Evolutionary conservation across 2,329 filamentous ascomycete genomes (phyloP).

Genomic region (Clonostachys solani): DNA sequence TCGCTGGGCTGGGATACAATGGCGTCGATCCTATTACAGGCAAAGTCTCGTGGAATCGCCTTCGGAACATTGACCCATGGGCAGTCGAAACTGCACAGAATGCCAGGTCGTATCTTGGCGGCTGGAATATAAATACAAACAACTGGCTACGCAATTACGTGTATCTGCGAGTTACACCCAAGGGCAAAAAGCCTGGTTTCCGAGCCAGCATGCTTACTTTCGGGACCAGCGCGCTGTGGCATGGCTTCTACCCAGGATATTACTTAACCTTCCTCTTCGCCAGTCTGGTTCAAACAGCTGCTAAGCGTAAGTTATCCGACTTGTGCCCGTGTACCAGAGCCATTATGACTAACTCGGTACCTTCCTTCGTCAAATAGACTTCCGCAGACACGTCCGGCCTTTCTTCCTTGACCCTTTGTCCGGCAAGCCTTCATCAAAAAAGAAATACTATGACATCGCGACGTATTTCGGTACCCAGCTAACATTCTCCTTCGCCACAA

Average conservation of each 20-base stretch:
- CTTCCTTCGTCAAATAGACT: conserved; percentile 51
- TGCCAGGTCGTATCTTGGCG: conserved; percentile 82
- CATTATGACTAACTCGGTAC: neutral
- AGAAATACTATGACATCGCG: conserved; percentile 81
- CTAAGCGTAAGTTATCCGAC: conserved; percentile 71
- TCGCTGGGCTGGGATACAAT: conserved; percentile 91
- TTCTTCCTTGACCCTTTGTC: conserved; percentile 85
- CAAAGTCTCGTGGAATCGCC: conserved; percentile 80
- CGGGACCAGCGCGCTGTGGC: conserved; percentile 92
- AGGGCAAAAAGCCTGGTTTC: conserved; percentile 95
- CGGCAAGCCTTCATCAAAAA: conserved; percentile 61
- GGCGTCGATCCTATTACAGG: conserved; percentile 82
- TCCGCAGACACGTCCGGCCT: conserved; percentile 82
- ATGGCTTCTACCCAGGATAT: conserved; percentile 96
- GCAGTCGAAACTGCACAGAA: conserved; percentile 89
- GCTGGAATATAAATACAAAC: conserved; percentile 99
- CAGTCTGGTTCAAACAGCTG: conserved; percentile 85
- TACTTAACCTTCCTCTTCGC: conserved; percentile 88
- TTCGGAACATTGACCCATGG: conserved; percentile 85
- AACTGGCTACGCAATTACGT: conserved; percentile 95
- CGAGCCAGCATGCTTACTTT: conserved; percentile 92
- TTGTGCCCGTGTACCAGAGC: neutral
- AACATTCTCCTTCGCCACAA: conserved; percentile 77
- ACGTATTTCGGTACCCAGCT: conserved; percentile 74
- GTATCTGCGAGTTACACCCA: conserved; percentile 90